phyloP scores from a whole-genome alignment of 1,284 basidiomycete genomes.

The Cystobasidiaceae sp. region DNA sequence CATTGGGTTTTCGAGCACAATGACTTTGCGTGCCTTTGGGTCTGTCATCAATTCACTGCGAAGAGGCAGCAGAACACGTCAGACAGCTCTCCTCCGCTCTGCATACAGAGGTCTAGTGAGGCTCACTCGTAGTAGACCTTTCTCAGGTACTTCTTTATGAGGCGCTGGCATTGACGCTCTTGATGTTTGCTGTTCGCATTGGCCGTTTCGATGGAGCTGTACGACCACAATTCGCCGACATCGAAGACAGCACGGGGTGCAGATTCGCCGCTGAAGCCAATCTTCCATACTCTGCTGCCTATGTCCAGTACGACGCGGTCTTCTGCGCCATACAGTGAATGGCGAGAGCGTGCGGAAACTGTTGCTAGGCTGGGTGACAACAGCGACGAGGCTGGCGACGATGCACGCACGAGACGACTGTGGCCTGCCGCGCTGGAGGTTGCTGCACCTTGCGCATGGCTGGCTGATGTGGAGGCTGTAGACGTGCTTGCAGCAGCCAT shows the following conservation, averaged over 20 bases:
- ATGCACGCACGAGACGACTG: not conserved
- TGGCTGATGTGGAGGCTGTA: not conserved
- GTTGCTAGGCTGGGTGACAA: slow-evolving; percentile 13
- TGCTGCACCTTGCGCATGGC: not conserved
- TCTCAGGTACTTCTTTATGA: slow-evolving; percentile 63
- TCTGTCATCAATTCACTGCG: slow-evolving; percentile 76
- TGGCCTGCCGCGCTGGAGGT: not conserved
- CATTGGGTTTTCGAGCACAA: slow-evolving; percentile 82
- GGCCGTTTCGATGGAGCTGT: slow-evolving; percentile 2
- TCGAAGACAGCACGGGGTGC: slow-evolving; percentile 66
- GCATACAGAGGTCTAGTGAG: too few species aligned
- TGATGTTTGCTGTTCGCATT: slow-evolving; percentile 33
- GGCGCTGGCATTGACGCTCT: slow-evolving; percentile 50
- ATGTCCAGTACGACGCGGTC: slow-evolving; percentile 78
- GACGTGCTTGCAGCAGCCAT: too few species aligned
- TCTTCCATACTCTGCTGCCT: slow-evolving; percentile 77
- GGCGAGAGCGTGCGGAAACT: slow-evolving; percentile 10
- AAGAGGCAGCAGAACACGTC: not conserved
- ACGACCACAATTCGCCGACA: slow-evolving; percentile 31
- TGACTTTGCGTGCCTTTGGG: slow-evolving; percentile 86
- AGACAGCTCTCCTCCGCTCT: not conserved
- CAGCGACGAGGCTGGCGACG: slow-evolving; percentile 1
- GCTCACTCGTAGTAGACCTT: slow-evolving; percentile 79
- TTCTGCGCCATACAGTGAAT: slow-evolving; percentile 73
- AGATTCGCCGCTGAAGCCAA: slow-evolving; percentile 84